Base-by-base conservation (phyloP, 1,139 yeast genomes). In the Sugiyamaella japonica region DNA sequence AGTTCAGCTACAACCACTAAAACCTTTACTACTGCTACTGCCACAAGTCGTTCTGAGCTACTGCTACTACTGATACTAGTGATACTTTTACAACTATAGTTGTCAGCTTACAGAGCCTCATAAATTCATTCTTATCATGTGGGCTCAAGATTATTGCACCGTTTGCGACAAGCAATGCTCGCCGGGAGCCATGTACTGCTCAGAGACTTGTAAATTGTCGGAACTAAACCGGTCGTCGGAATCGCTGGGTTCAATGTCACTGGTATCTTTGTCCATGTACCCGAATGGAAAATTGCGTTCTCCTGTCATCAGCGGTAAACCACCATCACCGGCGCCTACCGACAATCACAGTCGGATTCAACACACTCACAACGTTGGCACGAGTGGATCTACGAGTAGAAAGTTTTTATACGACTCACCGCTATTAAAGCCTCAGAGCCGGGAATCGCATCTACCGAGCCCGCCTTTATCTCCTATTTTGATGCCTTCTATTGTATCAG, bases 91-190 rank as follows among this genome's bases (percentile, higher is more conserved):
- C n/a, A 9, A 7, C 37, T 5, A 32, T 32, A 32, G 37, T 32
- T 32, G 5, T 7, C 41, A 5, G 6, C 7, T 23, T 16, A 6
- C 41, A 13, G 6, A 6, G 7, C 29, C 17, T 37, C 17, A 45
- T 16, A 13, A 25, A 16, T 20, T 39, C 25, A 28, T 9, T 17
- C 10, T 16, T 2, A 41, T 31, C 13, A 71, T 70, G 70, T 73
- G 77, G 76, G 61, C 73, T 41, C 73, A 69, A 58, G 77, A 73
- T 61, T 73, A 63, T 60, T 73, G 77, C 70, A 69, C 75, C 51
- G 77, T 73, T 50, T 73, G 77, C 66, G 76, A 74, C 64, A 73
- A 73, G 61, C 75, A 72, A 60, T 73, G 76, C 63, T 63, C 69
- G 16, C 59, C 62, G 13, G 75, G 73, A 37, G 59, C 67, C 23